phyloP scores from a whole-genome alignment of 176 grass and related monocot species.

The Otatea glauca region DNA sequence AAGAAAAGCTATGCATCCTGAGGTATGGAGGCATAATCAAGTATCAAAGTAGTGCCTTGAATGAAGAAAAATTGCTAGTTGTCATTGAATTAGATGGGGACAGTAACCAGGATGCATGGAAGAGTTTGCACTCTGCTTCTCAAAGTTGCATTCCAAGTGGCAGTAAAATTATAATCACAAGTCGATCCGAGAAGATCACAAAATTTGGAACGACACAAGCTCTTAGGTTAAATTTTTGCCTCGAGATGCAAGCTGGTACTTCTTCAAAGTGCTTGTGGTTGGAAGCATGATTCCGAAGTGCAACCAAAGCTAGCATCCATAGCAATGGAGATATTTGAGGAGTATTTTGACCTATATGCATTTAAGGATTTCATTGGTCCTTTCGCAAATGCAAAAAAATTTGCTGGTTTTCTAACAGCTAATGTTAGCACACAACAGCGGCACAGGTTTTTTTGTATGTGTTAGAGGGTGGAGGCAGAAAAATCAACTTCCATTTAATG shows the following conservation, averaged over 20 bases:
- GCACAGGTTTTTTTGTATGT: background rate
- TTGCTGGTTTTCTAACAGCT: background rate
- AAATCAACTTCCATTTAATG: background rate
- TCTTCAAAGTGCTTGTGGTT: conserved; percentile 41
- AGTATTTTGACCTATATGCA: background rate
- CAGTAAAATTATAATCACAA: conserved; percentile 44
- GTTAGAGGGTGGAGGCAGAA: background rate
- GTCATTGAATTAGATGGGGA: background rate
- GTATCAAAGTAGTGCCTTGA: background rate
- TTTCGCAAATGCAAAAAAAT: background rate
- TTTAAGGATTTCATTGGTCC: background rate
- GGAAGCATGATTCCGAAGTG: conserved; percentile 4
- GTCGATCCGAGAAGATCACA: background rate
- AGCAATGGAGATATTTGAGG: conserved; percentile 25
- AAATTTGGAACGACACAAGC: conserved; percentile 5
- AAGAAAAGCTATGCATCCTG: background rate
- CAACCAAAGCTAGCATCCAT: conserved; percentile 15
- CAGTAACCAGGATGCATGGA: background rate
- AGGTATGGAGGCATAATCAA: background rate
- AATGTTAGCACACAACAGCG: background rate
- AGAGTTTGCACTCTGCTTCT: background rate
- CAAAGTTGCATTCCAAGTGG: background rate
- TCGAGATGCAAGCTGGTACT: conserved; percentile 6
- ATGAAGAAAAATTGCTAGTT: conserved; percentile 29
- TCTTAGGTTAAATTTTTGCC: background rate